Evolutionary conservation across 208 protist genomes (phyloP).

Genomic region (Leishmania arabica): DNA sequence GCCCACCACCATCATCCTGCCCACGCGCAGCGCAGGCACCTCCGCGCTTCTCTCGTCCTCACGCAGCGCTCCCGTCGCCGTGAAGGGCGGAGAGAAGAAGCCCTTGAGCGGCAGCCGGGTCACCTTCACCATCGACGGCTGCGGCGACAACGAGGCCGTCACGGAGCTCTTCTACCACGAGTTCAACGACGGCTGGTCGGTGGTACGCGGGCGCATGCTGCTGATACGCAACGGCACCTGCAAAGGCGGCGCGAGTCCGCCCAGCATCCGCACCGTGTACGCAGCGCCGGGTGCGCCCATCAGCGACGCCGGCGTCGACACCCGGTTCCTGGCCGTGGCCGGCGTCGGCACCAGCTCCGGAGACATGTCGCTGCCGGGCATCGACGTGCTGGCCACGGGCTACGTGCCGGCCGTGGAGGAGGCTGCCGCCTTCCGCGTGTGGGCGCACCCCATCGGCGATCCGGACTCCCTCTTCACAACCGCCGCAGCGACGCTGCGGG

Average conservation of each 20-base stretch:
- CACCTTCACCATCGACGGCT: constrained; percentile 2
- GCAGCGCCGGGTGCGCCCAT: constrained; percentile 35
- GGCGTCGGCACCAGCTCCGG: neutral
- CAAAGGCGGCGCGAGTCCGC: constrained; percentile 6
- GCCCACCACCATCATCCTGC: constrained; percentile 18
- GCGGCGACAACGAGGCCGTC: constrained; percentile 13
- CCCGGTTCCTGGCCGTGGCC: neutral
- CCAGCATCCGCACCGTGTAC: constrained; percentile 31
- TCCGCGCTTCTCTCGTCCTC: constrained; percentile 15
- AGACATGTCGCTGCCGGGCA: constrained; percentile 13
- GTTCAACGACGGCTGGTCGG: constrained; percentile 21
- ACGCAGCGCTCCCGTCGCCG: neutral
- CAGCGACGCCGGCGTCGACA: constrained; percentile 45
- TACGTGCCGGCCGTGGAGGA: constrained; percentile 39
- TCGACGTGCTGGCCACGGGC: constrained; percentile 14
- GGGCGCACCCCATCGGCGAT: constrained; percentile 24
- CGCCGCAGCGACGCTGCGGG: constrained; percentile 32
- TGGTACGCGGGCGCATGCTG: constrained; percentile 30
- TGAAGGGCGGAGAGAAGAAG: neutral
- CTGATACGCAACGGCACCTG: constrained; percentile 13
- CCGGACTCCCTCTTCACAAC: constrained; percentile 43
- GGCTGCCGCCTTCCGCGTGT: constrained; percentile 48
- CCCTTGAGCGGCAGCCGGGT: neutral
- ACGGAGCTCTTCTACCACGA: constrained; percentile 16
- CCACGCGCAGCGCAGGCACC: neutral